Evolutionary conservation across 2,329 filamentous ascomycete genomes (phyloP), one percentile per base, ranked within the genome.

Genomic region (Verticillium klebahnii): DNA sequence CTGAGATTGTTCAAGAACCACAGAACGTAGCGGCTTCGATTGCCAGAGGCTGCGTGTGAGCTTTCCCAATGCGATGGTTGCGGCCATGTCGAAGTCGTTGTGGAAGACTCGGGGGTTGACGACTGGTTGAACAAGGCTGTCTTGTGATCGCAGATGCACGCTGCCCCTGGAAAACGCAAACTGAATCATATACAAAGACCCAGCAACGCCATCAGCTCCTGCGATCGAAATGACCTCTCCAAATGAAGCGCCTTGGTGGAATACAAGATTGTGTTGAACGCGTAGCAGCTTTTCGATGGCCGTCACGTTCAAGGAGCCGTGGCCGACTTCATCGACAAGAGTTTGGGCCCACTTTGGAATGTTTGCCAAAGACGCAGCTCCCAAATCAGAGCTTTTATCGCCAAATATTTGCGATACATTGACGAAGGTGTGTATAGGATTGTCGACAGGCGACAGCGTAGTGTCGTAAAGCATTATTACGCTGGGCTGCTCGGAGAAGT

Each of bases 401-500:
- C 75, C 73, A 59, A 78, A 77, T 12, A 78, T 40, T 40, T 77
- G 72, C 12, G 68, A 58, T 0, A 72, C 73, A 1, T 71, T 76
- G 15, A 69, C 62, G 36, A 77, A 78, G 5, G 70, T 70, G 3
- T 69, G 70, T 62, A 73, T 75, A 0, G 67, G 66, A 7, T 59
- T 65, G 3, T 67, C 66, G 17, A 62, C 12, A 12, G 60, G 58
- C 6, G 25, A 45, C 57, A 58, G 29, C 23, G 54, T 31, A 31
- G 50, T 57, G 60, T 61, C 62, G n/a, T 61, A 45, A 14, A 56
- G 52, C 9, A 60, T 19, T 9, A 68, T 67, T 1, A 64, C 68
- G 62, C 70, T 72, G n/a, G 83, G 70, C 67, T 86, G 82, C 57
- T 85, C 81, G 64, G 82, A 76, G 1, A 85, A 70, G 66, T 83